A percentile compares a stretch with the other conserved stretches of the same genome.
phyloP scores from a whole-genome alignment of 352 stramenopile species.

The Phytopythium chamaehyphon region DNA sequence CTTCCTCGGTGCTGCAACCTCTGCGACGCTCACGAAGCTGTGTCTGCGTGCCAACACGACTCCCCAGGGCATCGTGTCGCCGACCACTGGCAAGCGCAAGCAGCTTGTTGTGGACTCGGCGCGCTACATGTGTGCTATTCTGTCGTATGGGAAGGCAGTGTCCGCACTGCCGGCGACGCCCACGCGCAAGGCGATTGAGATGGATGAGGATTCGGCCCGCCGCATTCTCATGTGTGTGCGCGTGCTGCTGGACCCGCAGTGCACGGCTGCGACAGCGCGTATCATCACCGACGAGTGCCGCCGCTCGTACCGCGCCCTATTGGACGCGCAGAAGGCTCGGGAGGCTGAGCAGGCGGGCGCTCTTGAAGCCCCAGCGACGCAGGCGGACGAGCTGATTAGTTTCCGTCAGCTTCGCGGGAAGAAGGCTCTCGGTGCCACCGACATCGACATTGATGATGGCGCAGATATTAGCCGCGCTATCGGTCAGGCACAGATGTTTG shows the following conservation, averaged over 20 bases:
- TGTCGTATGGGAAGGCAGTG: slow-evolving; percentile 58
- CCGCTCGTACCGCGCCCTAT: slow-evolving; percentile 64
- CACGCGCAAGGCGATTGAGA: slow-evolving; percentile 53
- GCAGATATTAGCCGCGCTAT: slow-evolving; percentile 94
- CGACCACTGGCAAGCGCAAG: slow-evolving; percentile 47
- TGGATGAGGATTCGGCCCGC: slow-evolving; percentile 94
- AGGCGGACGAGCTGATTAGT: slow-evolving; percentile 96
- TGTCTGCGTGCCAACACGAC: slow-evolving; percentile 83
- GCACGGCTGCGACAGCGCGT: slow-evolving; percentile 48
- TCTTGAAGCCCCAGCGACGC: slow-evolving; percentile 55
- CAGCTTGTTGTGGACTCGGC: slow-evolving; percentile 65
- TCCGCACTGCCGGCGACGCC: slow-evolving; percentile 2
- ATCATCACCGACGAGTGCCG: slow-evolving; percentile 86
- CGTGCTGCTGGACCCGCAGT: slow-evolving; percentile 91
- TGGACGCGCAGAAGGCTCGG: slow-evolving; percentile 70
- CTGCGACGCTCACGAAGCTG: slow-evolving; percentile 96
- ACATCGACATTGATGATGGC: slow-evolving; percentile 98
- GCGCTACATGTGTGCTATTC: slow-evolving; percentile 72
- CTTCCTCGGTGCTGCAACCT: slow-evolving; percentile 94
- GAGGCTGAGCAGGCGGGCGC: slow-evolving; percentile 56
- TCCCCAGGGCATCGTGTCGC: slow-evolving; percentile 41
- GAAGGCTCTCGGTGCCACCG: slow-evolving; percentile 88
- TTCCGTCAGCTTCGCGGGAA: slow-evolving; percentile 95
- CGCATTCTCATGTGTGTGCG: slow-evolving; percentile 95
- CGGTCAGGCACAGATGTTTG: slow-evolving; percentile 62